Conservation (phyloP, 768 basidiomycete genomes). For the Leccinum disarticulatum region DNA sequence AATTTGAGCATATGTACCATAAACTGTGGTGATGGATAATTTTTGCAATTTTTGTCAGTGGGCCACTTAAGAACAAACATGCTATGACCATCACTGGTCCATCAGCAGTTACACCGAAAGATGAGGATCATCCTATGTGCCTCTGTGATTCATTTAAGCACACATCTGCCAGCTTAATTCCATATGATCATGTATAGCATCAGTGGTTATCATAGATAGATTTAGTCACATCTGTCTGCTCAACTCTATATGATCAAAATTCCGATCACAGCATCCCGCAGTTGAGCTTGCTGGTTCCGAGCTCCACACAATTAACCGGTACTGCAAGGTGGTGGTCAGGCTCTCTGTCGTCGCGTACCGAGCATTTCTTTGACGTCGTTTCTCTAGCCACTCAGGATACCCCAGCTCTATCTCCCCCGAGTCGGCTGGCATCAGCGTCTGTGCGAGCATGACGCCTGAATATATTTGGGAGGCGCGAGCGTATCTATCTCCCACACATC, state of each 20-base stretch:
- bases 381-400: conserved; percentile 23
- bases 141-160: too few species aligned
- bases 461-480: conserved; percentile 34
- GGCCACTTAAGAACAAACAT: too few species aligned
- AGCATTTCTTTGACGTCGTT: conserved; percentile 2
- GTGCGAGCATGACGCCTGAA: conserved; percentile 33
- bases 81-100: too few species aligned
- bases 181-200: too few species aligned
- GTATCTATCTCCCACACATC: conserved; percentile 32
- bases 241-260: not conserved
- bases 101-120: too few species aligned
- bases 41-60: too few species aligned
- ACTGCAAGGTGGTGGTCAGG: conserved; percentile 16
- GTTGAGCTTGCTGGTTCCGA: conserved; percentile 31
- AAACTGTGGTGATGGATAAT: too few species aligned
- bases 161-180: too few species aligned
- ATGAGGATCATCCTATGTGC: too few species aligned
- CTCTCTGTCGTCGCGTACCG: not conserved
- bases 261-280: conserved; percentile 22
- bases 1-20: too few species aligned
- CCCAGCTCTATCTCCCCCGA: conserved; percentile 35
- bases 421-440: conserved; percentile 31
- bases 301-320: conserved; percentile 8
- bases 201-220: too few species aligned
- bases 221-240: too few species aligned